A percentile compares a stretch with the other conserved stretches of the same genome.
phyloP scores from a whole-genome alignment of 129 eudicot genomes.

The Pulicaria dysenterica region DNA sequence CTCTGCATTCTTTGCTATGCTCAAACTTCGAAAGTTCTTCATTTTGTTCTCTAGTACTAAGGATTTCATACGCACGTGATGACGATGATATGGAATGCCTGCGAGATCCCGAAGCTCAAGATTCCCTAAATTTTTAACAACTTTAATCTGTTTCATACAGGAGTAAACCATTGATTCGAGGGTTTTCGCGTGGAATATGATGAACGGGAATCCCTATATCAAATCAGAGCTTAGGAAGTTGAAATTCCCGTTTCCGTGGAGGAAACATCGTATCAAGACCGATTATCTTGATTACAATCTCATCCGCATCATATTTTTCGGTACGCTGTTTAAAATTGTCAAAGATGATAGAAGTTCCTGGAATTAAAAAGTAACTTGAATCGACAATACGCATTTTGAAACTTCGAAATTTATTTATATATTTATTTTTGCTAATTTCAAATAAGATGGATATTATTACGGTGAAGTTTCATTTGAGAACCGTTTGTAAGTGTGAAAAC shows the following conservation, averaged over 20 bases:
- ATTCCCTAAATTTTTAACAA: background rate
- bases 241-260: slow-evolving; percentile 31
- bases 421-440: background rate
- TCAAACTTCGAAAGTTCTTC: too few relatives aligned
- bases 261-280: slow-evolving; percentile 32
- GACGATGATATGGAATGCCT: slow-evolving; percentile 6
- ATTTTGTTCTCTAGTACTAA: slow-evolving; percentile 1
- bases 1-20: too few relatives aligned
- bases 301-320: slow-evolving; percentile 15
- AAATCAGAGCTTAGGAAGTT: slow-evolving; percentile 25
- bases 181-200: slow-evolving; percentile 28
- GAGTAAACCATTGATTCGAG: slow-evolving; percentile 10
- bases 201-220: slow-evolving; percentile 39
- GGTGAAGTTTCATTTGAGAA: too few relatives aligned
- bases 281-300: slow-evolving; percentile 12
- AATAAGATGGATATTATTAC: too few relatives aligned
- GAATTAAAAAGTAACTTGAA: background rate
- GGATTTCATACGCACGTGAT: slow-evolving; percentile 15
- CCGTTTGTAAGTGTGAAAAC: too few relatives aligned
- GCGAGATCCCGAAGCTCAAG: slow-evolving; percentile 31
- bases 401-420: background rate
- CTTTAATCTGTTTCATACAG: background rate
- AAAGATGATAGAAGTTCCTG: background rate
- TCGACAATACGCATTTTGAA: background rate
- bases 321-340: slow-evolving; percentile 19